Evolutionary conservation across 2,329 filamentous ascomycete genomes (phyloP).

Genomic region (Cadophora sp.): DNA sequence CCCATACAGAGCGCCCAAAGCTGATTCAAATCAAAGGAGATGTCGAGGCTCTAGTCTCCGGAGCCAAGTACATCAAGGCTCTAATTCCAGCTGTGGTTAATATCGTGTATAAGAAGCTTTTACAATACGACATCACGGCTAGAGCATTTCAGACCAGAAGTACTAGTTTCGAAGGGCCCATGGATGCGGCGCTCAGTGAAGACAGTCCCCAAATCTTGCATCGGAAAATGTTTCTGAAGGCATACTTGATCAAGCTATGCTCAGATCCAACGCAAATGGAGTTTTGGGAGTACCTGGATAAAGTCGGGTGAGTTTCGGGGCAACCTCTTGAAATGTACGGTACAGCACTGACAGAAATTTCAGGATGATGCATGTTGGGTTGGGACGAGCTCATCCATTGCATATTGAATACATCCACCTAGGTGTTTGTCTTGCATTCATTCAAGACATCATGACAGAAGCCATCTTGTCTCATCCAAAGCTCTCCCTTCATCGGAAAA

Average conservation of each 20-base stretch:
- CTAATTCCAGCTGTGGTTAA: constrained; percentile 83
- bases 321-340: too few relatives aligned
- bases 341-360: neutral
- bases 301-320: constrained; percentile 29
- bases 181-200: constrained; percentile 52
- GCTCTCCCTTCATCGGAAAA: constrained; percentile 70
- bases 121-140: constrained; percentile 82
- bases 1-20: neutral
- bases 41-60: constrained; percentile 35
- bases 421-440: constrained; percentile 72
- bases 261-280: constrained; percentile 38
- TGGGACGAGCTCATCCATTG: constrained; percentile 64
- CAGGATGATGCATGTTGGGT: constrained; percentile 61
- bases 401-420: constrained; percentile 84
- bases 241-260: constrained; percentile 56
- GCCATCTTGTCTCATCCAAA: constrained; percentile 68
- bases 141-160: constrained; percentile 71
- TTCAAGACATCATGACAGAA: constrained; percentile 79
- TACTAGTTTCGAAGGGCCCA: constrained; percentile 64
- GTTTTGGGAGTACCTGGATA: constrained; percentile 37
- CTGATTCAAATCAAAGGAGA: constrained; percentile 25
- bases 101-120: constrained; percentile 81
- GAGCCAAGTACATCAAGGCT: constrained; percentile 45
- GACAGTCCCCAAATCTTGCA: constrained; percentile 54
- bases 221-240: constrained; percentile 81